Evolutionary conservation across 768 basidiomycete genomes (phyloP).

Genomic region (Suillus decipiens): DNA sequence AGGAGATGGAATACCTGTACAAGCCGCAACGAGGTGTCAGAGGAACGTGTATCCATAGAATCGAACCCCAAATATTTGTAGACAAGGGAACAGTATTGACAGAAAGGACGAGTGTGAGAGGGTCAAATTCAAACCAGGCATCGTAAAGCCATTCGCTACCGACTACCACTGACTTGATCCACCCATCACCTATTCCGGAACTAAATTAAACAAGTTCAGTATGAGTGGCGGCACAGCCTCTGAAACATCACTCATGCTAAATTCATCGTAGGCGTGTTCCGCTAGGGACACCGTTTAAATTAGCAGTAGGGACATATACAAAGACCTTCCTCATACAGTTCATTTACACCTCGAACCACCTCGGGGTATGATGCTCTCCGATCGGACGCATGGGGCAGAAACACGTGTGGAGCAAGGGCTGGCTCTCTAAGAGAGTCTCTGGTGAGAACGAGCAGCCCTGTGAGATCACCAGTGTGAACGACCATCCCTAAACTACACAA

Average conservation of each 20-base stretch:
- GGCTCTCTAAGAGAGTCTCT: constrained; percentile 27
- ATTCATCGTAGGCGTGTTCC: constrained; percentile 13
- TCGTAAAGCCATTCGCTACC: constrained; percentile 24
- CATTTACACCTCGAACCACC: constrained; percentile 28
- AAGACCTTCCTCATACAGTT: constrained; percentile 23
- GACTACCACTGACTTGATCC: constrained; percentile 25
- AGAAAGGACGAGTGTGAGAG: neutral
- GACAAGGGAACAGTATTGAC: constrained; percentile 21
- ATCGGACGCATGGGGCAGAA: constrained; percentile 34
- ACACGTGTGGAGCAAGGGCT: constrained; percentile 37
- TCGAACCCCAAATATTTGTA: constrained; percentile 27
- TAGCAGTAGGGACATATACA: constrained; percentile 10
- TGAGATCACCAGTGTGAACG: neutral
- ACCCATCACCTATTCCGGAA: constrained; percentile 22
- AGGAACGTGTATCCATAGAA: constrained; percentile 28
- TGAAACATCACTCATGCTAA: constrained; percentile 23
- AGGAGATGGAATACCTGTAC: constrained; percentile 20
- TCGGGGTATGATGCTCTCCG: constrained; percentile 19
- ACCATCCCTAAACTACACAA: neutral
- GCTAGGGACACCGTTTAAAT: neutral
- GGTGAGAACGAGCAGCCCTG: constrained; percentile 14
- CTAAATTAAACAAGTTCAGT: neutral
- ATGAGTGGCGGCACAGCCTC: neutral
- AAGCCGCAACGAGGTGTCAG: constrained; percentile 13
- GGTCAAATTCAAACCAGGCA: too few species aligned